Conservation (phyloP, 306 rosid species). For the Crotalaria pallida region DNA sequence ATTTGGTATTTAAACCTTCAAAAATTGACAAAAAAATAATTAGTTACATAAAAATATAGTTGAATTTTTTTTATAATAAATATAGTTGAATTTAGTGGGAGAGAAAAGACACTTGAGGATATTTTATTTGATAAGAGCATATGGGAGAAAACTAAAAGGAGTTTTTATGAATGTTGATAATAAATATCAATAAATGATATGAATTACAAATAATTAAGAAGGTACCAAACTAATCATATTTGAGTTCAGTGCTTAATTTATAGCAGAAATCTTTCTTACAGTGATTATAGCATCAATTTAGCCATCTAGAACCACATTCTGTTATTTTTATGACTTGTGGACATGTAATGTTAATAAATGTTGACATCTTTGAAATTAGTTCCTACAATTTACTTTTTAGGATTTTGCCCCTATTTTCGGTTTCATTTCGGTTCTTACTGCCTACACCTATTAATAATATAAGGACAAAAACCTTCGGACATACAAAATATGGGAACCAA, state of each 20-base stretch:
- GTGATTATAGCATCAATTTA: not conserved
- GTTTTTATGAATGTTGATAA: not conserved
- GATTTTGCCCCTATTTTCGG: too few relatives aligned
- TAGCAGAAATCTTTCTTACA: not conserved
- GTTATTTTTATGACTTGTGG: not conserved
- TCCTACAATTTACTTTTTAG: too few relatives aligned
- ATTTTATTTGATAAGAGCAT: not conserved
- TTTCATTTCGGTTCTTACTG: too few relatives aligned
- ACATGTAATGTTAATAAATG: not conserved
- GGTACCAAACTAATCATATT: not conserved
- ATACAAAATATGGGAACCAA: too few relatives aligned
- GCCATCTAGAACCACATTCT: not conserved
- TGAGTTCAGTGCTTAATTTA: not conserved
- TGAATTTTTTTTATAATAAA: too few relatives aligned
- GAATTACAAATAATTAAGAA: not conserved
- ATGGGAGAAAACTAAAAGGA: not conserved
- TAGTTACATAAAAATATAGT: too few relatives aligned
- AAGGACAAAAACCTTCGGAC: too few relatives aligned
- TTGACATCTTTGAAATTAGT: too few relatives aligned
- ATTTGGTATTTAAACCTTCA: too few relatives aligned
- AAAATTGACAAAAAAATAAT: not conserved
- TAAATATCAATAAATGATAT: not conserved
- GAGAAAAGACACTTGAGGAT: not conserved
- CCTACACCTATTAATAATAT: too few relatives aligned
- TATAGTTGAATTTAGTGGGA: not conserved